phyloP scores from a whole-genome alignment of 345 rosid species.

The Angophora floribunda region DNA sequence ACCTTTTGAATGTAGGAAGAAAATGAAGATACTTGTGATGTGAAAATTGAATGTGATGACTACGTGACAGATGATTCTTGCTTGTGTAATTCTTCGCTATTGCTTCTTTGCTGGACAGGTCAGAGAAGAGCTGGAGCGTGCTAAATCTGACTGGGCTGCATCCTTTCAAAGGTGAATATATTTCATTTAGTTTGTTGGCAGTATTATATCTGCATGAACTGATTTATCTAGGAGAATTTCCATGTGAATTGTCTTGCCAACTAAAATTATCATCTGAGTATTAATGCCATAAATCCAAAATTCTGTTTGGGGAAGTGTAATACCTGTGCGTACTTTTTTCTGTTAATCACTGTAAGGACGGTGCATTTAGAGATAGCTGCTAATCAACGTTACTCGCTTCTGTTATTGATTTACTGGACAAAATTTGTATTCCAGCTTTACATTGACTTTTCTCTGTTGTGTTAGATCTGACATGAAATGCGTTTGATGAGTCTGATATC shows the following conservation, averaged over 20 bases:
- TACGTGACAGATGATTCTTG: background rate
- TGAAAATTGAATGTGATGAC: background rate
- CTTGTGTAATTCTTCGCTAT: background rate
- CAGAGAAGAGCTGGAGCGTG: background rate
- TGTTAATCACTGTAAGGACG: background rate
- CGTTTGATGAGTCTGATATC: background rate
- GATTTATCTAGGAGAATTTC: background rate
- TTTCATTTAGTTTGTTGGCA: background rate
- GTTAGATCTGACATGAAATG: background rate
- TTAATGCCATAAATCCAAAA: background rate
- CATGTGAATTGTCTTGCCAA: background rate
- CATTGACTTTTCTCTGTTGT: background rate
- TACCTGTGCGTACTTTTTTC: background rate
- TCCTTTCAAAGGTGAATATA: background rate
- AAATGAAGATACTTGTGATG: background rate
- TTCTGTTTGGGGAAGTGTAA: background rate
- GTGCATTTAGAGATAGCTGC: background rate
- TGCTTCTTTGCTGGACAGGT: background rate
- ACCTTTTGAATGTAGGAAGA: background rate
- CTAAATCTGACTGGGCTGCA: rapidly evolving
- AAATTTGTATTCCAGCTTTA: too few relatives aligned
- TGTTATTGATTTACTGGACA: too few relatives aligned
- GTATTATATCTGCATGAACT: background rate
- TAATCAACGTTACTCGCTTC: background rate
- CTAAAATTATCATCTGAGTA: background rate